Evolutionary conservation across 768 basidiomycete species (phyloP).

Genomic region (Rhodotorula diobovata): DNA sequence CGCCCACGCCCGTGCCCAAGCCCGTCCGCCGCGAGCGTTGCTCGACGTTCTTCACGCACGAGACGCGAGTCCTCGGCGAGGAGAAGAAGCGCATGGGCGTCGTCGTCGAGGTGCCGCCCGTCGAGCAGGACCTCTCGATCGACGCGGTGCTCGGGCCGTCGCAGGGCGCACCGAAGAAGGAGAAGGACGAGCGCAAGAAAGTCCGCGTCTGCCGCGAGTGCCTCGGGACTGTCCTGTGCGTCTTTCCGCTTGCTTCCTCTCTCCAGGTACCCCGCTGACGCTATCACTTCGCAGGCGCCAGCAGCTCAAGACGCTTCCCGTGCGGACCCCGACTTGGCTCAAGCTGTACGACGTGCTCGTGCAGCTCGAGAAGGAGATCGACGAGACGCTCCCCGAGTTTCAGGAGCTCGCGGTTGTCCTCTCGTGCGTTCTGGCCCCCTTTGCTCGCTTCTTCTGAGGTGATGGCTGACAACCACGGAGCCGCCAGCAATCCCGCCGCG

Average conservation of each 20-base stretch:
- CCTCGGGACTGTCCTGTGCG: constrained; percentile 71
- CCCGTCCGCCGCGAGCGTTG: constrained; percentile 64
- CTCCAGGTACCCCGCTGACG: background rate
- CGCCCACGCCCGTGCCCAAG: background rate
- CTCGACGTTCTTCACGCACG: constrained; percentile 79
- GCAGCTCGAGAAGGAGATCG: constrained; percentile 79
- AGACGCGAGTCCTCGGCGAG: constrained; percentile 57
- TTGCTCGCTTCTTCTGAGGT: background rate
- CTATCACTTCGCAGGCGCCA: constrained; percentile 51
- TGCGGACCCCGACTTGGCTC: constrained; percentile 59
- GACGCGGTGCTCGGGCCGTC: constrained; percentile 56
- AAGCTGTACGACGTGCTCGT: constrained; percentile 73
- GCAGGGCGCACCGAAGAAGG: constrained; percentile 66
- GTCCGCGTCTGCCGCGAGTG: constrained; percentile 83
- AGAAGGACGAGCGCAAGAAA: constrained; percentile 81
- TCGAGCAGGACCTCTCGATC: constrained; percentile 43
- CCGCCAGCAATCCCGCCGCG: constrained; percentile 33
- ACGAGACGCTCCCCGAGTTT: constrained; percentile 76
- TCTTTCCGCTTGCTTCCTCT: constrained; percentile 17
- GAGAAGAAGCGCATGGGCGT: constrained; percentile 4
- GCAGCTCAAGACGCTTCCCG: constrained; percentile 67
- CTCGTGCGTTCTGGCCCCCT: constrained; percentile 53
- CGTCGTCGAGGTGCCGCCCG: constrained; percentile 44
- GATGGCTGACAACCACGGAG: background rate
- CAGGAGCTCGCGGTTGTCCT: constrained; percentile 74